Evolutionary conservation across 129 eudicot genomes (phyloP), one percentile per base, ranked within the genome.

Genomic region (Chrysanthemum makinoi): DNA sequence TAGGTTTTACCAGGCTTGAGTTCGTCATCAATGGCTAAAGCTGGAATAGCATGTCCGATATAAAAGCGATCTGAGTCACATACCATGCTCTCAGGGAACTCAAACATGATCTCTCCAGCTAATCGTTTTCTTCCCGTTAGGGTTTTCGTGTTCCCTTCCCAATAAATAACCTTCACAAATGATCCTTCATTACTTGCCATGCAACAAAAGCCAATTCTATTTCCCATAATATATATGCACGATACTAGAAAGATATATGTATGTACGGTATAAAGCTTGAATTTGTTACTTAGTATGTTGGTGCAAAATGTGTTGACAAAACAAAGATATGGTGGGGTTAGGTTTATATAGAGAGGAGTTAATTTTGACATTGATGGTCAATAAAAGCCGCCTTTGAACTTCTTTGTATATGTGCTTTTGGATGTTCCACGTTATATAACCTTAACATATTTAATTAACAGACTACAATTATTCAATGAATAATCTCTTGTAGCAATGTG

Each of bases 51-150:
- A 5, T 76, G 87, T 33, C 97, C 97, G 2, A 91, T 76, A 81
- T 49, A 88, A 82, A 91, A 91, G 12, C 92, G 79, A 33, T 86
- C 92, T 1, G 90, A 87, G 33, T 80, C 86, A 77, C 95, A 88
- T 49, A 91, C 84, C 81, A 91, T 82, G 17, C 81, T 62, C 50
- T 91, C 97, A 3, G 97, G 97, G 75, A 88, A 91, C 81, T 91
- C 88, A 30, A 88, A 86, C 97, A 91, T 91, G 79, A 91, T 84
- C 76, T 91, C 97, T 46, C 95, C 97, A 43, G 92, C 97, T 14
- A 88, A 44, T 62, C 62, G 55, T 48, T 28, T 18, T 30, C 72
- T 71, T 6, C 85, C 77, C 4, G 69, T 74, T 19, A 86, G 61
- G 14, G 50, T 67, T 55, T 78, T 82, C 10, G 79, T 73, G 24